phyloP scores from a whole-genome alignment of 176 grass and related monocot genomes.

The Aechmea fasciata region DNA sequence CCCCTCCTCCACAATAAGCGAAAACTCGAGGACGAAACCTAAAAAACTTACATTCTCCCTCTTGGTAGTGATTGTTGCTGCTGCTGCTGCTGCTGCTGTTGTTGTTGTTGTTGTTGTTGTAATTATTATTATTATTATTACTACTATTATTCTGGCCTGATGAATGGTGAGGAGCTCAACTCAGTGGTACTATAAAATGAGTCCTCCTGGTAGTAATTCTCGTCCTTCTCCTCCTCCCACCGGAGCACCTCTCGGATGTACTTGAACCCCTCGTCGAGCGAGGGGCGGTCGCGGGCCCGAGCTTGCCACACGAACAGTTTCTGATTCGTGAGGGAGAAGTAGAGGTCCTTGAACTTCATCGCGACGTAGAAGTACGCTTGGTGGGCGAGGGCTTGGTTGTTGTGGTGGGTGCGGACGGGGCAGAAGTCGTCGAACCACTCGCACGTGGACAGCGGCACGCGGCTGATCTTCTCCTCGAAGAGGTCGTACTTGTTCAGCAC shows the following conservation, averaged over 20 bases:
- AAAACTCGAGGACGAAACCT: too few species aligned
- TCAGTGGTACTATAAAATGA: constrained; percentile 93
- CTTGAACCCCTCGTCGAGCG: constrained; percentile 69
- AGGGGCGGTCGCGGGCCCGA: constrained; percentile 47
- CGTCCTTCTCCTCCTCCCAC: constrained; percentile 86
- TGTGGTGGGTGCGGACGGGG: constrained; percentile 63
- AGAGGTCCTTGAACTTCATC: constrained; percentile 84
- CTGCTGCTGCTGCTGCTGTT: too few species aligned
- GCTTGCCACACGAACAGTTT: constrained; percentile 94
- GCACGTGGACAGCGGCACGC: constrained; percentile 30
- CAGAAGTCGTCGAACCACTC: constrained; percentile 85
- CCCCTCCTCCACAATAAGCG: too few species aligned
- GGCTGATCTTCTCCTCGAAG: constrained; percentile 74
- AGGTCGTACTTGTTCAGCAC: constrained; percentile 95
- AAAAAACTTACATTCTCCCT: too few species aligned
- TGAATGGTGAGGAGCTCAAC: constrained; percentile 63
- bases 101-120: too few species aligned
- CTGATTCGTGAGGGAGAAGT: constrained; percentile 33
- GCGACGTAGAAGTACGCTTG: constrained; percentile 93
- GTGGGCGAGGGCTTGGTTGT: constrained; percentile 71
- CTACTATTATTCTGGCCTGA: constrained; percentile 50
- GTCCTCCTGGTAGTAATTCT: constrained; percentile 42
- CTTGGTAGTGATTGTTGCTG: too few species aligned
- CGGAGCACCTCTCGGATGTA: constrained; percentile 73
- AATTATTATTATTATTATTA: background rate